Evolutionary conservation across 495 filamentous ascomycete species (phyloP), one percentile per base, ranked within the genome.

Genomic region (Cercophora newfieldiana): DNA sequence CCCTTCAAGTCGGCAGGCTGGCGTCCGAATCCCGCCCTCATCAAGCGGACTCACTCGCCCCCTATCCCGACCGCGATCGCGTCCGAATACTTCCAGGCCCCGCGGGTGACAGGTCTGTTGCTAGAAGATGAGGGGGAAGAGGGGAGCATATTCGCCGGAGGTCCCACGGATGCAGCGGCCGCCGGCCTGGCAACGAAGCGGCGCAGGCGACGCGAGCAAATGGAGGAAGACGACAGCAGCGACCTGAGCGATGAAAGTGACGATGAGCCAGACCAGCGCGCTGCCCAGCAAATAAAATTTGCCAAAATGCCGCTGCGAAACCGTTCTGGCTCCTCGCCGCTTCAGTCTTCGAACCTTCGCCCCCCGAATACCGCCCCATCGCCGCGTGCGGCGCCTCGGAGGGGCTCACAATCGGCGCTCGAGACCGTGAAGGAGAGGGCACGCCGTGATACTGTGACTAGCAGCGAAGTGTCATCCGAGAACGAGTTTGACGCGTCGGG

Each of bases 201-300:
- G 48, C 80, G 82, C 16, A 80, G 88, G 21, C 83, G 87, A 59
- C 87, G 87, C 44, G 88, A 93, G 69, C 91, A 94, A 66, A 87
- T 91, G 72, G 94, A 97, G 63, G 95, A 98, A 51, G 96, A 97
- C 29, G 96, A 98, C 74, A 98, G 95, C 74, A 97, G 93, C 73
- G 95, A 98, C 74, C 78, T 97, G 66, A 97, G 92, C 71, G 95
- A 97, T 69, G 94, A 98, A 59, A 97, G 93, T 69, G 95, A 99
- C 56, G 94, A 97, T 30, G 93, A 97, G 64, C 83, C 82, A 10
- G 92, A 96, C 56, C 82, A 83, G 51, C 79, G 85, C 47, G 84
- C 79, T 48, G 82, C 79, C 59, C 90, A 96, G 69, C 91, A 95
- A 71, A 97, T 99, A 74, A 93, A 93, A 73, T 99, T 99, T 70